Base-by-base conservation (phyloP, 371 early-diverging fungal species). In the Mortierella sp. region DNA sequence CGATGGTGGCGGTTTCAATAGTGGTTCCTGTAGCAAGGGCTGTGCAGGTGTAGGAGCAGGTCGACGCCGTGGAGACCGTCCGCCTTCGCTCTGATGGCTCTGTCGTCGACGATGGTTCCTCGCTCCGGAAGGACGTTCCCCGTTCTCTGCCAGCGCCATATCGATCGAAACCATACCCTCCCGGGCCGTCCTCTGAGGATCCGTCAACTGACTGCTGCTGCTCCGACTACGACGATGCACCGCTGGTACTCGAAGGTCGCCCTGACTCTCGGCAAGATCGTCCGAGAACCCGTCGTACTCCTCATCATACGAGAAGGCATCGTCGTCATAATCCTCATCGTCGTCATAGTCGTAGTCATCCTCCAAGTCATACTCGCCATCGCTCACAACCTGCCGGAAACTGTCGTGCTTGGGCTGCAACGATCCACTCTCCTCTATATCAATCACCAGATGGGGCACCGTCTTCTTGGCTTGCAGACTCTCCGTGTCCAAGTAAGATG, bases 381-480 rank as follows among this genome's bases (percentile, higher is more conserved):
- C 84, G 55, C 80, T 80, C 57, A 83, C 83, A n/a, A 83, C 83
- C 68, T 83, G 80, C 11, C 83, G 83, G 74, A 80, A 77, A 31
- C 77, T 83, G 74, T 77, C 77, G 16, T 79, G 83, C 24, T 28
- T 63, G 14, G 70, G 76, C 48, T 42, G 65, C 16, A 19, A 19
- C 28, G 16, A 16, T 0, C 26, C 65, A 52, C 55, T 68, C 9
- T 57, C 57, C 21, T 65, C 72, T 34, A 80, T 75, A 13, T 55
- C 63, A 72, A 81, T 76, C 24, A 57, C 76, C 74, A 72, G 8
- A 38, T 80, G 76, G 2, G 76, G 72, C 34, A 72, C 52, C 16
- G 50, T 16, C 8, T 65, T 58, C 45, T 71, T 75, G 52, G 70
- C 21, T 21, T 44, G 60, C 44, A 74, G 7, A 34, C 63, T 58